Conservation (phyloP, 768 basidiomycete species). For the Suillus bovinus region DNA sequence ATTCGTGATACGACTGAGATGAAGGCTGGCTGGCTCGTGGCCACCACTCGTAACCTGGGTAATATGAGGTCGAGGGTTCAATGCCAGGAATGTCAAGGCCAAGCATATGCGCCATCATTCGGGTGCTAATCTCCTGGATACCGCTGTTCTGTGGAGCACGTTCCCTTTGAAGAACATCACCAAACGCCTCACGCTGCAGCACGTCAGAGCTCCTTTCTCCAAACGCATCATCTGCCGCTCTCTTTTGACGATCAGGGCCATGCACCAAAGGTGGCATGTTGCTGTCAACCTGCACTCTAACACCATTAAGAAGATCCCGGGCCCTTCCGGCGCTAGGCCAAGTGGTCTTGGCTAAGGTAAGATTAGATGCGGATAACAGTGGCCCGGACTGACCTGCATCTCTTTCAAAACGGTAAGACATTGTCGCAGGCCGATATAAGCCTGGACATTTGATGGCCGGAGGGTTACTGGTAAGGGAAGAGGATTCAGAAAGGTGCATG, state of each 20-base stretch:
- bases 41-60: constrained; percentile 67
- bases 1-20: constrained; percentile 17
- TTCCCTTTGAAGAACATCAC: constrained; percentile 24
- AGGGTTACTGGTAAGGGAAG: constrained; percentile 53
- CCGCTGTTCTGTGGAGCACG: constrained; percentile 34
- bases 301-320: constrained; percentile 67
- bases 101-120: constrained; percentile 73
- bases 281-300: constrained; percentile 53
- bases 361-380: constrained; percentile 10
- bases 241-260: constrained; percentile 50
- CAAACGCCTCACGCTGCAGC: constrained; percentile 43
- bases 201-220: constrained; percentile 53
- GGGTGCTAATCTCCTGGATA: constrained; percentile 62
- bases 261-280: constrained; percentile 37
- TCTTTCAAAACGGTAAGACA: constrained; percentile 62
- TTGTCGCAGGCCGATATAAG: constrained; percentile 63
- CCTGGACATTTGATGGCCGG: constrained; percentile 70
- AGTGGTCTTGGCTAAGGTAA: constrained; percentile 43
- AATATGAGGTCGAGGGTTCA: constrained; percentile 51
- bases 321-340: constrained; percentile 74
- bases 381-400: constrained; percentile 54
- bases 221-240: constrained; percentile 63
- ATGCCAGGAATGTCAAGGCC: constrained; percentile 66
- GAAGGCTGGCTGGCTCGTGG: constrained; percentile 37
- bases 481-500: constrained; percentile 15